Conservation (phyloP, 148 eudicot genomes). For the Chenopodium formosanum region DNA sequence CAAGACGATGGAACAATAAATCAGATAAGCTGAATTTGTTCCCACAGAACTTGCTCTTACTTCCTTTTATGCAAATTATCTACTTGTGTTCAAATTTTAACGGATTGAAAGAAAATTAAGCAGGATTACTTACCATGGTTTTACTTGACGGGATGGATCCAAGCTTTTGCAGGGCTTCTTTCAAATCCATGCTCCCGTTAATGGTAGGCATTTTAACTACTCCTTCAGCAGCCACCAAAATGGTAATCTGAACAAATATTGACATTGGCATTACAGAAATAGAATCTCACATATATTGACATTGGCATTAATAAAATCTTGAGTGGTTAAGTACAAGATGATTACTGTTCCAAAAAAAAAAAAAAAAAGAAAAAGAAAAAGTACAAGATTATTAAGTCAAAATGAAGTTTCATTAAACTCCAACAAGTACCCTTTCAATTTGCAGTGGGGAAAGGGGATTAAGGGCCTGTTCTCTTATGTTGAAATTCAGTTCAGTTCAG, state of each 20-base stretch:
- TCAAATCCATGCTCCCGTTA: slow-evolving; percentile 63
- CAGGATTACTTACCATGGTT: slow-evolving; percentile 52
- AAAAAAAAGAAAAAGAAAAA: no score
- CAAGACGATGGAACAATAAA: background rate
- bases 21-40: background rate
- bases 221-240: slow-evolving; percentile 94
- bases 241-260: slow-evolving; percentile 54
- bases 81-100: background rate
- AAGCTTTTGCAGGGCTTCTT: slow-evolving; percentile 80
- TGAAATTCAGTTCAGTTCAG: no score
- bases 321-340: background rate
- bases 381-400: background rate
- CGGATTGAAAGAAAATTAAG: background rate
- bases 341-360: no score
- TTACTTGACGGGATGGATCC: slow-evolving; percentile 71
- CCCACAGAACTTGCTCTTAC: background rate
- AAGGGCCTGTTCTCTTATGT: no score
- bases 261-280: background rate
- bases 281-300: slow-evolving; percentile 42
- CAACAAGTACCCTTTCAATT: background rate
- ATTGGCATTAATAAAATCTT: background rate
- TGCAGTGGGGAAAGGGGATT: background rate
- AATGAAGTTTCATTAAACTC: background rate
- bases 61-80: background rate
- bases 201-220: slow-evolving; percentile 73